phyloP scores from a whole-genome alignment of 805 yeast species.

The Barnettozyma salicaria region DNA sequence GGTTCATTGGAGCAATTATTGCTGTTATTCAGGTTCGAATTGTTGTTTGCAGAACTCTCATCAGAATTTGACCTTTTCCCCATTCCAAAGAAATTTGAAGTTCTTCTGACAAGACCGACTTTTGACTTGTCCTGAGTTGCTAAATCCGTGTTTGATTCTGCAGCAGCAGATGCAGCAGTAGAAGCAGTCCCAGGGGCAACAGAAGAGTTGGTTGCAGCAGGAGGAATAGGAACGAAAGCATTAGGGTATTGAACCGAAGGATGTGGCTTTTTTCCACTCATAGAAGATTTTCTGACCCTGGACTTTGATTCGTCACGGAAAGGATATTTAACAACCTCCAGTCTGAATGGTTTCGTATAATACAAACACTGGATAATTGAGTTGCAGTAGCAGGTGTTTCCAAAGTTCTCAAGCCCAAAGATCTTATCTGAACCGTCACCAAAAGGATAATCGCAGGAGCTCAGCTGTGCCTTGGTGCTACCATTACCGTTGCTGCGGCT shows the following conservation, averaged over 20 bases:
- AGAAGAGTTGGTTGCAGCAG: conserved; percentile 6
- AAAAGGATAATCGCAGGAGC: conserved; percentile 35
- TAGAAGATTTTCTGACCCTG: conserved; percentile 35
- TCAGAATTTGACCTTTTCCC: conserved; percentile 14
- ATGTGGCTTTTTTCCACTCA: conserved; percentile 38
- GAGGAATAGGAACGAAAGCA: conserved; percentile 1
- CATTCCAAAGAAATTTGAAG: conserved; percentile 27
- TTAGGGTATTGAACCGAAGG: conserved; percentile 22
- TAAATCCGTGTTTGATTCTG: neutral
- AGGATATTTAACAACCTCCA: conserved; percentile 46
- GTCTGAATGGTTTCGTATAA: conserved; percentile 65
- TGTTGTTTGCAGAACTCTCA: conserved; percentile 8
- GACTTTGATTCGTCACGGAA: conserved; percentile 24
- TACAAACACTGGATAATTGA: conserved; percentile 86
- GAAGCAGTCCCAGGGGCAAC: conserved; percentile 9
- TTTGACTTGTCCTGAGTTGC: conserved; percentile 4
- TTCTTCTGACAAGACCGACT: conserved; percentile 21
- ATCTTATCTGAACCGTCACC: conserved; percentile 68
- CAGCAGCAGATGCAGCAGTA: no score
- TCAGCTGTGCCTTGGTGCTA: no score
- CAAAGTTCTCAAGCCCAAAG: conserved; percentile 80
- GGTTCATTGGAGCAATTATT: conserved; percentile 2
- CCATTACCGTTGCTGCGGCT: no score
- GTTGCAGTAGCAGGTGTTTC: conserved; percentile 92
- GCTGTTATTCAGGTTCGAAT: neutral